Conservation (phyloP, 495 filamentous ascomycete genomes). For the Aspergillus ostianus region DNA sequence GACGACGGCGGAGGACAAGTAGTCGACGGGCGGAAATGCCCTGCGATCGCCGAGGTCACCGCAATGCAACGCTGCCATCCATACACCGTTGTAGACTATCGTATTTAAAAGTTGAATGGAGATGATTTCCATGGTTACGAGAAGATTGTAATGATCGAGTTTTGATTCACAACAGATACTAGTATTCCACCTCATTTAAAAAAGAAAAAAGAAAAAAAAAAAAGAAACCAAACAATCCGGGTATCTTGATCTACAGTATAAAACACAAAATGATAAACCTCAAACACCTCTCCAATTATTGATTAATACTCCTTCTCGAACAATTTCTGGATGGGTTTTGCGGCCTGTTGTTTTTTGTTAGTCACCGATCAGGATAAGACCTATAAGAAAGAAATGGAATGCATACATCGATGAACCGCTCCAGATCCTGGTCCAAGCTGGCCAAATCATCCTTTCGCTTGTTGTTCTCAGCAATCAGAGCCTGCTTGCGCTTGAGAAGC, state of each 20-base stretch:
- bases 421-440: slow-evolving; percentile 82
- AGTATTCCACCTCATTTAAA: neutral
- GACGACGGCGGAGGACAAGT: slow-evolving; percentile 12
- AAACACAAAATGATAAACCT: slow-evolving; percentile 13
- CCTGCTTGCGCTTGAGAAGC: slow-evolving; percentile 85
- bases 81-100: too few species aligned
- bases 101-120: too few species aligned
- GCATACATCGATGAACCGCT: slow-evolving; percentile 77
- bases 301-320: slow-evolving; percentile 70
- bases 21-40: neutral
- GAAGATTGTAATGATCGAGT: neutral
- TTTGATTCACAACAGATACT: neutral
- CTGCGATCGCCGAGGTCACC: neutral
- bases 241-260: slow-evolving; percentile 40
- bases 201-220: neutral
- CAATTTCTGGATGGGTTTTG: slow-evolving; percentile 79
- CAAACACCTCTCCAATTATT: slow-evolving; percentile 1
- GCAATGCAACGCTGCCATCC: neutral
- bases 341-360: slow-evolving; percentile 53
- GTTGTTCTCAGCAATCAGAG: slow-evolving; percentile 90
- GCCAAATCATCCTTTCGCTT: slow-evolving; percentile 90
- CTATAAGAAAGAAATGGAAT: neutral
- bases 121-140: neutral
- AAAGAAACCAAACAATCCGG: slow-evolving; percentile 15
- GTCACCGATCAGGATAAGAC: slow-evolving; percentile 4